These are phyloP conservation scores for Cruciata laevipes DNA, from an alignment of 257 asterid genomes.

Conservation along the genomic window DNA sequence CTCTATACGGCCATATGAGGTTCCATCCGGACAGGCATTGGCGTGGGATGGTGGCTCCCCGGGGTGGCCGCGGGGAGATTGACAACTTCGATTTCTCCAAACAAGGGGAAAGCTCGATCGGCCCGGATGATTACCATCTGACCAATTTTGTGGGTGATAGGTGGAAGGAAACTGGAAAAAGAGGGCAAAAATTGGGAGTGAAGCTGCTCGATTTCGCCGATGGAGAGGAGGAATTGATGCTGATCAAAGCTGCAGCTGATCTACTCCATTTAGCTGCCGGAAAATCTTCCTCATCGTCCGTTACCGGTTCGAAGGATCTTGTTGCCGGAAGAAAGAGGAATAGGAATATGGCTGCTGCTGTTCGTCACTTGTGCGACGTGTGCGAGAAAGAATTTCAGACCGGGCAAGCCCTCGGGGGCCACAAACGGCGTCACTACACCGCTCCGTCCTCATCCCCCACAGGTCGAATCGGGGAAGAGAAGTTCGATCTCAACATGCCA, in stretches of 20 bases:
- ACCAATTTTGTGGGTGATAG: neutral
- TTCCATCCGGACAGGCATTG: constrained; percentile 30
- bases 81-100: neutral
- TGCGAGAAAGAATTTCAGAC: constrained; percentile 22
- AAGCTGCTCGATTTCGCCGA: neutral
- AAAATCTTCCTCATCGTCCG: no score
- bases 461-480: neutral
- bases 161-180: constrained; percentile 30
- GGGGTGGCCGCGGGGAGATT: neutral
- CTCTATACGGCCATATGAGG: constrained; percentile 33
- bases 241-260: constrained; percentile 18
- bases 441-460: neutral
- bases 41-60: constrained; percentile 10
- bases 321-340: no score
- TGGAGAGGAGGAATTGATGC: neutral
- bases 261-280: no score
- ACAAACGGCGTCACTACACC: constrained; percentile 27
- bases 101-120: neutral
- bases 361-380: constrained; percentile 12
- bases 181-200: constrained; percentile 18
- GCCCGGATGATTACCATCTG: neutral
- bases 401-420: constrained; percentile 39
- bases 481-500: neutral
- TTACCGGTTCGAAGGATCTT: no score
- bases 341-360: no score